Percentiles rank a stretch among this genome's conserved stretches.
Conservation (phyloP, 257 asterid genomes). For the Leptodermis oblonga region DNA sequence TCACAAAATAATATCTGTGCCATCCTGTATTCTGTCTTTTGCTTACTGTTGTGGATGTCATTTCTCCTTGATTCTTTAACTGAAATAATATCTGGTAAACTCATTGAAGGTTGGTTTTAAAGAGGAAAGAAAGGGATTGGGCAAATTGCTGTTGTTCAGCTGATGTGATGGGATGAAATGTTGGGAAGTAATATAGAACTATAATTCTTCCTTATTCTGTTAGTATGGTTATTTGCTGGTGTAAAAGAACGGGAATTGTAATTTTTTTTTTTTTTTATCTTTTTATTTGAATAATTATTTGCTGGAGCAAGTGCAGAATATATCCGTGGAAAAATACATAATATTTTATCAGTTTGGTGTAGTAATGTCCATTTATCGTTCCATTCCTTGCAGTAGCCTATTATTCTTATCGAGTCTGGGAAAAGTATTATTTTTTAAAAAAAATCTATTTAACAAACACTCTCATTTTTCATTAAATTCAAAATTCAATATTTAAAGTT, state of each 20-base stretch:
- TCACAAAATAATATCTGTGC: not conserved
- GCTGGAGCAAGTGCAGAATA: not conserved
- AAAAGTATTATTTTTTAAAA: too few species aligned
- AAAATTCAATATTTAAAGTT: too few species aligned
- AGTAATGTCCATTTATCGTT: not conserved
- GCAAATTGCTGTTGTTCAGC: not conserved
- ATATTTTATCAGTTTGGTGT: too few species aligned
- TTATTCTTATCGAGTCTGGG: too few species aligned
- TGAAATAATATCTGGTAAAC: not conserved
- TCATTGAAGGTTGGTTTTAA: not conserved
- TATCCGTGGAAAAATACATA: too few species aligned
- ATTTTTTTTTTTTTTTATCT: too few species aligned
- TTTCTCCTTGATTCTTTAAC: constrained; percentile 5
- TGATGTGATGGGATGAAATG: not conserved
- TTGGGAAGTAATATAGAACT: not conserved
- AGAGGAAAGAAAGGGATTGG: not conserved
- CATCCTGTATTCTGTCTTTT: not conserved
- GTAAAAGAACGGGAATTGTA: too few species aligned
- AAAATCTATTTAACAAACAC: too few species aligned
- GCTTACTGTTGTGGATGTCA: not conserved
- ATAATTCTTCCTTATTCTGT: not conserved
- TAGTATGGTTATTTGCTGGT: not conserved
- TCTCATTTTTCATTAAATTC: too few species aligned
- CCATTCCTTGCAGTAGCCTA: too few species aligned
- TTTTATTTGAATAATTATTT: not conserved